A percentile compares a stretch with the other conserved stretches of the same genome.
phyloP scores from a whole-genome alignment of 2,329 filamentous ascomycete species.

The Alternaria gaisen region DNA sequence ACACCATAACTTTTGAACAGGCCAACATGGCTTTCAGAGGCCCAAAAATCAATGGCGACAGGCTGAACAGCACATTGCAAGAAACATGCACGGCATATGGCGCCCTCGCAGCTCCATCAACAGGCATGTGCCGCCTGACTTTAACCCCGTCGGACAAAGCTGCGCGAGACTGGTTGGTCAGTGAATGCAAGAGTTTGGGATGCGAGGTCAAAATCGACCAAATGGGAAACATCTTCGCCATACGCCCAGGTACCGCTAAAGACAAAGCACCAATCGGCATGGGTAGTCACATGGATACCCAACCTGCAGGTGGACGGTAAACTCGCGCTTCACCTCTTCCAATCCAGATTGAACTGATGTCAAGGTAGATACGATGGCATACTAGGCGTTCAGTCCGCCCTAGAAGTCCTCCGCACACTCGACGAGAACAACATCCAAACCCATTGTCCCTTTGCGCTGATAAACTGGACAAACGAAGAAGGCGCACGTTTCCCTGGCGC shows the following conservation, averaged over 20 bases:
- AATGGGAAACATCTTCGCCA: slow-evolving; percentile 49
- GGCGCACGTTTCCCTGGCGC: slow-evolving; percentile 78
- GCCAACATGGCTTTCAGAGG: slow-evolving; percentile 11
- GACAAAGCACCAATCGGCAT: slow-evolving; percentile 59
- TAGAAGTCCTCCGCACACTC: slow-evolving; percentile 51
- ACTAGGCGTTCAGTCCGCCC: slow-evolving; percentile 71
- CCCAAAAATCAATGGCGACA: slow-evolving; percentile 34
- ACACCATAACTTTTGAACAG: neutral
- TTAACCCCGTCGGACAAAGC: slow-evolving; percentile 54
- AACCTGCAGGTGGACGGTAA: slow-evolving; percentile 51
- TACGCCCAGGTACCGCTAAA: slow-evolving; percentile 45
- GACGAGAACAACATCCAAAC: slow-evolving; percentile 45
- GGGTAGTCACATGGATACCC: slow-evolving; percentile 62
- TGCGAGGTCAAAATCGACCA: slow-evolving; percentile 47
- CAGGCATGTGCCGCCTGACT: slow-evolving; percentile 77
- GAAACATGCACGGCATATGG: slow-evolving; percentile 41
- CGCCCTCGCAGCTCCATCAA: slow-evolving; percentile 47
- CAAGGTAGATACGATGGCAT: slow-evolving; percentile 73
- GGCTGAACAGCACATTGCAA: slow-evolving; percentile 36
- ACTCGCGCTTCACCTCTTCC: too few relatives aligned
- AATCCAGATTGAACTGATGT: too few relatives aligned
- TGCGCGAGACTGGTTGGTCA: slow-evolving; percentile 43
- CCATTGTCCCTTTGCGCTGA: slow-evolving; percentile 72
- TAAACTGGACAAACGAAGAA: slow-evolving; percentile 85
- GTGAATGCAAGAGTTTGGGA: slow-evolving; percentile 36